Percentiles rank a stretch among this genome's conserved stretches.
Conservation (phyloP, 352 stramenopile genomes). For the Peronospora belbahrii region DNA sequence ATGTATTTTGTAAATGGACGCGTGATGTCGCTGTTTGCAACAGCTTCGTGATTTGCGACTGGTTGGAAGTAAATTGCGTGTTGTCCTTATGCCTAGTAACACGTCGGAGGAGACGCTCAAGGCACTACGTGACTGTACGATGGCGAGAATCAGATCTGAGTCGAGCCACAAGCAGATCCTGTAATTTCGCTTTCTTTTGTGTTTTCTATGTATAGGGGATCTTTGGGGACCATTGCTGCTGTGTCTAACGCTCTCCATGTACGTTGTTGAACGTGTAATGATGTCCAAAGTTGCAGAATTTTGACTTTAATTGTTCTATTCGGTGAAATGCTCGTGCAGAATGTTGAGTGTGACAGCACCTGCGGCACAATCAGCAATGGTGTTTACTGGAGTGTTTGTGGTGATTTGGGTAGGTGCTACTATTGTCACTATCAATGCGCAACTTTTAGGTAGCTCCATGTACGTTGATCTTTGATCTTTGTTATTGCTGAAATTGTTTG, state of each 20-base stretch:
- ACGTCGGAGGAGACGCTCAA: conserved; percentile 88
- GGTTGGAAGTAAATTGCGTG: conserved; percentile 83
- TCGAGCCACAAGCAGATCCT: not conserved
- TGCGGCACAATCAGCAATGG: conserved; percentile 89
- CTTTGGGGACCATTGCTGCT: conserved; percentile 95
- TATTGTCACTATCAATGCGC: conserved; percentile 97
- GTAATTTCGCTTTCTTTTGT: not conserved
- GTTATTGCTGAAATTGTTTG: not conserved
- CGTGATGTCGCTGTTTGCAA: not conserved
- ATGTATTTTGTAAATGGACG: not conserved
- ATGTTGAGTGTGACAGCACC: conserved; percentile 93
- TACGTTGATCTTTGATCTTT: conserved; percentile 22
- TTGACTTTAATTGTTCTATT: too few relatives aligned
- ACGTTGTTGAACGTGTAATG: not conserved
- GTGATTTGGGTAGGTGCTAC: conserved; percentile 96
- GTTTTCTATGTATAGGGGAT: conserved; percentile 51
- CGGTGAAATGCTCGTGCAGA: conserved; percentile 31
- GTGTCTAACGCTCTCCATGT: conserved; percentile 94
- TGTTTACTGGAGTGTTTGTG: conserved; percentile 98
- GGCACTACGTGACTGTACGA: conserved; percentile 86
- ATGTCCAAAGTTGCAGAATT: too few relatives aligned
- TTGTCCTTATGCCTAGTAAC: conserved; percentile 87
- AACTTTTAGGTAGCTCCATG: conserved; percentile 96
- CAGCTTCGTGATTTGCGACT: conserved; percentile 84
- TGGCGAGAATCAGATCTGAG: not conserved